These are phyloP conservation scores for Lentinus brumalis DNA, from an alignment of 768 basidiomycete species.

Conservation along the genomic window DNA sequence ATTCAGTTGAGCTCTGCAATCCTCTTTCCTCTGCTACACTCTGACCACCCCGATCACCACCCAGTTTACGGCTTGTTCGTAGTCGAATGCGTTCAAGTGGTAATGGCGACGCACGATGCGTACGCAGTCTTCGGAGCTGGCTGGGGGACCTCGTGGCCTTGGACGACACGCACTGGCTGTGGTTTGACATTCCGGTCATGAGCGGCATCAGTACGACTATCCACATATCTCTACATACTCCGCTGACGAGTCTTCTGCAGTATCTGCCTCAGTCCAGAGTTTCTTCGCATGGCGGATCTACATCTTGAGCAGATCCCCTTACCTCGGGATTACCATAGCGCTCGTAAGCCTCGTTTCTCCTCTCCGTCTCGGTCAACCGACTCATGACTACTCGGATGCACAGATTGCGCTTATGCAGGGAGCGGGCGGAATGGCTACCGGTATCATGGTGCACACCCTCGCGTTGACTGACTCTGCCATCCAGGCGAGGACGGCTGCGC, in stretches of 20 bases:
- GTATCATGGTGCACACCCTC: background rate
- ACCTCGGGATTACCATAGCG: background rate
- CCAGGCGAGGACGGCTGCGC: background rate
- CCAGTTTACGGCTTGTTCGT: background rate
- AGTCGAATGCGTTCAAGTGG: background rate
- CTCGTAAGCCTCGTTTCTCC: background rate
- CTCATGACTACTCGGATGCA: no score
- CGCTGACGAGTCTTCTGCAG: background rate
- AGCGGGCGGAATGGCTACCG: background rate
- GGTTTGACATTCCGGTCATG: slow-evolving; percentile 2
- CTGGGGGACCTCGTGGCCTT: slow-evolving; percentile 2
- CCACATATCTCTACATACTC: background rate
- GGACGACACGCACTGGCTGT: background rate
- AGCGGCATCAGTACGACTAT: background rate
- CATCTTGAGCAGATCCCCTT: background rate
- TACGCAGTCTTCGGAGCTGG: background rate
- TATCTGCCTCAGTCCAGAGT: slow-evolving; percentile 7
- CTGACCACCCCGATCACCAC: no score
- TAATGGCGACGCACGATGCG: slow-evolving; percentile 1
- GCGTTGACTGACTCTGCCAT: background rate
- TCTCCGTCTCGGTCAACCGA: background rate
- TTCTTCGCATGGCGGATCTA: slow-evolving; percentile 17
- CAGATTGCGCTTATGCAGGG: background rate
- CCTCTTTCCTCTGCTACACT: no score
- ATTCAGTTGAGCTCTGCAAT: background rate